Base-by-base conservation (phyloP, 1,284 basidiomycete species). In the Pseudomicrostroma phylloplanum region DNA sequence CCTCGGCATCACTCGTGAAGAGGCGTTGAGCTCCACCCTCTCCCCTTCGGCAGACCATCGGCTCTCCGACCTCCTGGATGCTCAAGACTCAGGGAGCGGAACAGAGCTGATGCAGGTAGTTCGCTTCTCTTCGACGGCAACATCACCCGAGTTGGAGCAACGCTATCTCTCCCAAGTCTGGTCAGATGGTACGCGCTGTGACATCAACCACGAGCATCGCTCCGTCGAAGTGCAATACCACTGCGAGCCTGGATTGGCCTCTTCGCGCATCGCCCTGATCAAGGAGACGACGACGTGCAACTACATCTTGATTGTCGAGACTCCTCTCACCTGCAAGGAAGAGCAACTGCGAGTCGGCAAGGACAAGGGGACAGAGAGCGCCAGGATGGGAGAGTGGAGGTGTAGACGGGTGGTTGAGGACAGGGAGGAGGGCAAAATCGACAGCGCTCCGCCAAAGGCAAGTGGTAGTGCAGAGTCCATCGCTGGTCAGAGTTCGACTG, bases 211-310 rank as follows among this genome's bases (percentile, higher is more conserved):
- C 48, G 68, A 76, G 56, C 69, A 65, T 11, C 58, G 74, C 1
- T 68, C 59, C 6, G 64, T 71, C 40, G 74, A 76, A 61, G 71
- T 76, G 7, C 72, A 72, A 57, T 41, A 48, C 26, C 46, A 49
- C 57, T 40, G 25, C 23, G 21, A 68, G 58, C 74, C 64, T 46
- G 71, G 71, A 60, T 74, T 73, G 57, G 57, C 61, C 41, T 65
- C 64, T 12, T 71, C 71, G 36, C 61, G 71, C 6, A 76, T 76
- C 54, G 61, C 68, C 42, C 63, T 71, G 55, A 64, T 76, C 57
- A 74, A 74, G 60, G 74, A 76, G 63, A 72, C 71, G 19, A 76
- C 73, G 13, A 74, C 68, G 26, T 76, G 74, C 65, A 72, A 70
- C 59, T 76, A 76, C 55, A 67, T 72, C 3, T n/a, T 72, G 17